Evolutionary conservation across 1,284 basidiomycete genomes (phyloP).

Genomic region (Serendipita sp.): DNA sequence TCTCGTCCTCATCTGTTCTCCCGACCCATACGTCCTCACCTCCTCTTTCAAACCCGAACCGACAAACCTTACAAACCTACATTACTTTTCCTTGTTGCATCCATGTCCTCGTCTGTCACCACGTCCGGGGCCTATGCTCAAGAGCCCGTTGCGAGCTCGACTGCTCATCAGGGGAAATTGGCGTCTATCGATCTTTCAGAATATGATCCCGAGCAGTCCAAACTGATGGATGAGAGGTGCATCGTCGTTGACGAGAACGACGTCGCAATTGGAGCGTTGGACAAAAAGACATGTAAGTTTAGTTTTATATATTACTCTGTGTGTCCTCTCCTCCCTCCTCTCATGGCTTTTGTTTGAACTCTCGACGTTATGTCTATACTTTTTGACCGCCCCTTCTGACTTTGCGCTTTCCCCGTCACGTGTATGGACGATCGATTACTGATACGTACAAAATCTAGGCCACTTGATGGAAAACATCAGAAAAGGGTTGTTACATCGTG

Average conservation of each 20-base stretch:
- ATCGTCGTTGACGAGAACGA: constrained; percentile 91
- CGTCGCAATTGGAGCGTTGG: constrained; percentile 74
- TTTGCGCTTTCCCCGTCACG: too few species aligned
- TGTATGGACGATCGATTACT: neutral
- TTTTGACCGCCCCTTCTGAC: neutral
- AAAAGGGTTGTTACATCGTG: constrained; percentile 88
- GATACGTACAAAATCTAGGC: constrained; percentile 35
- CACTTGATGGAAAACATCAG: constrained; percentile 98
- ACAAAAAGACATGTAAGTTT: constrained; percentile 92
- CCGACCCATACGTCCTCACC: too few species aligned
- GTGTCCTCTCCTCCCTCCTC: too few species aligned
- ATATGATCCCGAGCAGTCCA: constrained; percentile 70
- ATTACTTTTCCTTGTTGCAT: too few species aligned
- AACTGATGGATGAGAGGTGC: constrained; percentile 95
- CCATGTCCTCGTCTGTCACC: neutral
- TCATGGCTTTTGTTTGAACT: neutral
- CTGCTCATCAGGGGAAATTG: constrained; percentile 22
- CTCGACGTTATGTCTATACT: neutral
- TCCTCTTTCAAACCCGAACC: too few species aligned
- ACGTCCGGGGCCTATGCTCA: neutral
- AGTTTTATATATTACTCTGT: too few species aligned
- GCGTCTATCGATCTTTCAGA: constrained; percentile 56
- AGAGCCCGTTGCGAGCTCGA: neutral
- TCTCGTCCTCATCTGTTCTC: too few species aligned
- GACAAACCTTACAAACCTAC: too few species aligned